These are phyloP conservation scores for Tricholomella constricta DNA, from an alignment of 768 basidiomycete species.

Conservation along the genomic window DNA sequence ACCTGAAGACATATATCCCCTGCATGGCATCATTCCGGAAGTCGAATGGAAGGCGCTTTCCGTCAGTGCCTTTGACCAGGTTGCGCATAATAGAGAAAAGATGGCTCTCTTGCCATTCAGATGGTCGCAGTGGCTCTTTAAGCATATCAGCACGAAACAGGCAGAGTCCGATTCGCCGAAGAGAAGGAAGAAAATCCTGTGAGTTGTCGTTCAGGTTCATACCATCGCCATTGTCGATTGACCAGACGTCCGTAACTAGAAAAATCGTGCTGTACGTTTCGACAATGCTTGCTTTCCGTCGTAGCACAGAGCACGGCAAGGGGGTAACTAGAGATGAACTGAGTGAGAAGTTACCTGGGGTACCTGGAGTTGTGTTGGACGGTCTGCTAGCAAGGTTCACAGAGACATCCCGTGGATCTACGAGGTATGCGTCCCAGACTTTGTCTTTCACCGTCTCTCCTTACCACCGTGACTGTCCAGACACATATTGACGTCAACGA, in stretches of 20 bases:
- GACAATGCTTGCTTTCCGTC: conserved; percentile 73
- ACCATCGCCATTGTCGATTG: background rate
- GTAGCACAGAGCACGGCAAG: conserved; percentile 38
- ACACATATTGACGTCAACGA: conserved; percentile 64
- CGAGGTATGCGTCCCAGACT: conserved; percentile 46
- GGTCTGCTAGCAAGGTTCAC: conserved; percentile 80
- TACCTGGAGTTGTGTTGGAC: conserved; percentile 70
- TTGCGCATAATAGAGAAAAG: conserved; percentile 48
- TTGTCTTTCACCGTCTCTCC: background rate
- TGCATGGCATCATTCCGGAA: conserved; percentile 78
- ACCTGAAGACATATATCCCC: conserved; percentile 72
- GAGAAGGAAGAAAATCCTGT: conserved; percentile 63
- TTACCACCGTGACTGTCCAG: conserved; percentile 24
- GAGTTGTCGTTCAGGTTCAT: conserved; percentile 39
- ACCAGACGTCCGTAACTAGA: conserved; percentile 35
- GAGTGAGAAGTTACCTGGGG: conserved; percentile 53
- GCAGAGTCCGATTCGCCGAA: conserved; percentile 48
- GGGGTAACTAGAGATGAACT: conserved; percentile 51
- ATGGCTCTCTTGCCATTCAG: conserved; percentile 59
- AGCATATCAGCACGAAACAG: conserved; percentile 52
- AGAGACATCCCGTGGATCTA: conserved; percentile 68
- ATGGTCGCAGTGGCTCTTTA: conserved; percentile 70
- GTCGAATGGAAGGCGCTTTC: conserved; percentile 78
- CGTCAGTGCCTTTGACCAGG: conserved; percentile 54
- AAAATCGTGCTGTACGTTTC: conserved; percentile 82